Base-by-base conservation (phyloP, 495 filamentous ascomycete species). In the Podospora bellae-mahoneyi region DNA sequence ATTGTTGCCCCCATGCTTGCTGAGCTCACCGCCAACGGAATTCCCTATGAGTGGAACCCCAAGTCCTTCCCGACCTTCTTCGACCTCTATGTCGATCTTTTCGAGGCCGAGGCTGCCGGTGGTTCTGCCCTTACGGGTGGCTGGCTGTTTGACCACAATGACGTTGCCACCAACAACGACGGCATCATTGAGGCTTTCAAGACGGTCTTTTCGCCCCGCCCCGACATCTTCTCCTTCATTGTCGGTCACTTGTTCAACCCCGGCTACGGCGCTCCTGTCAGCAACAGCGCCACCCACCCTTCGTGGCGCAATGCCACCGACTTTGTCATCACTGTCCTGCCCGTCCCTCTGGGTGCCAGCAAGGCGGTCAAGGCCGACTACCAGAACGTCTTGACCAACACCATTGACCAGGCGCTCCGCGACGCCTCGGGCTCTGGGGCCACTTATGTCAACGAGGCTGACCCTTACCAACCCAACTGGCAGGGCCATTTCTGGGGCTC, bases 391-490 rank as follows among this genome's bases (percentile, higher is more conserved):
- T 28, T 78, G 30, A 77, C 71, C 58, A 69, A 74, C 32, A 69
- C 61, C 15, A 68, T 75, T 5, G 76, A 75, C 48, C 60, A 71
- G 56, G 71, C 71, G 15, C 63, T 82, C 15, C 69, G 78, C 18
- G 60, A 69, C 3, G 74, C 77, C 2, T 77, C 74, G 39, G 74
- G 71, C 0, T 75, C 72, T 5, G 67, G 66, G 0, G 77, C 73
- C 27, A 77, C 77, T 15, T 85, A 85, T 69, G 69, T 84, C 30
- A 84, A 84, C 60, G 83, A 85, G 78, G 83, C 80, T 19, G 83
- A 88, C 72, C 79, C 84, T 13, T 75, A 76, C 54, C 75, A 79
- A 66, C 60, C 68, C 2, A 70, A 80, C 58, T 81, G 79, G 79
- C 78, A 80, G 64, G 64, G 70, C 53, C 70, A 74, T 15, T 82